Base-by-base conservation (phyloP, 129 eudicot genomes). In the Chrysanthemum makinoi region DNA sequence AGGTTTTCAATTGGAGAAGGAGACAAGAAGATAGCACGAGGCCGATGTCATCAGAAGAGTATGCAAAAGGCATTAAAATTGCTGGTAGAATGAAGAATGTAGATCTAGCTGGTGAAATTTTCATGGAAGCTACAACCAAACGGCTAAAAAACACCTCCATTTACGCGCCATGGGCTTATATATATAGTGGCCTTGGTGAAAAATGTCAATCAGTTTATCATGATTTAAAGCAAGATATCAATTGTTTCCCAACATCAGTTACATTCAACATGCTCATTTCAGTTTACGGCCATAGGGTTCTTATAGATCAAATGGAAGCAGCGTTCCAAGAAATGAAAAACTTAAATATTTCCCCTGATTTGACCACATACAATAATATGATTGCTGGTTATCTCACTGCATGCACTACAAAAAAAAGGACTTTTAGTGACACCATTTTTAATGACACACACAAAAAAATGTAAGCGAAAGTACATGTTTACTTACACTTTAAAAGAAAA, bases 1-100 rank as follows among this genome's bases (percentile, higher is more conserved):
- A 94, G 99, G 97, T 86, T 75, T 22, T 88, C 44, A 69, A 81
- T 16, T 94, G 99, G 99, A 86, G 98, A 86, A 87, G 99, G 66
- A 77, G 65, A 60, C 83, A 70, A 20, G n/a, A n/a, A n/a, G 81
- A 81, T 26, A 61, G 49, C 39, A 57, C 28, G 68, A 74, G 68
- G 44, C 91, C 91, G n/a, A 84, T 94, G 82, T 76, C 90, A 68
- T 20, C 79, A 49, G 93, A 86, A 76, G 99, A 94, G 83, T 94
- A 94, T 68, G 79, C 85, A 20, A 90, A 86, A 80, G 87, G 88
- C 77, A 94, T 94, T 20, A 75, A 22, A 53, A 30, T 87, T 54
- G 97, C 96, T 30, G 97, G 99, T 59, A 84, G 79, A 79, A 12
- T 66, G 59, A 87, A 80, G 70, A 70, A 86, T 52, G 83, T 94